phyloP scores from a whole-genome alignment of 805 yeast genomes.

The Starmerella vaccinii region DNA sequence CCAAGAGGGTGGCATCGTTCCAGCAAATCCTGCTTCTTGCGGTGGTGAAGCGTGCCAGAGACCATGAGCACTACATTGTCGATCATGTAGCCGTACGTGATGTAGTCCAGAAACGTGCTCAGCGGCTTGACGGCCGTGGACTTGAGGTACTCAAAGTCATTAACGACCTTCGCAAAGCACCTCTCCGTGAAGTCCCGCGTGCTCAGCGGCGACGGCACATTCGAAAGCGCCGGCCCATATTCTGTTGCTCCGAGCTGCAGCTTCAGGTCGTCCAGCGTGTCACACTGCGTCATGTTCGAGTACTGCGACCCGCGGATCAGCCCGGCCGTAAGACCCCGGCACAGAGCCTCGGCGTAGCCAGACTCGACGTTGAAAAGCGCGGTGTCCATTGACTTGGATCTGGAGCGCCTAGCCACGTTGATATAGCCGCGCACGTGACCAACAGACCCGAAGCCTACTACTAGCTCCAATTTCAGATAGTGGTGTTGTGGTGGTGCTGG shows the following conservation, averaged over 20 bases:
- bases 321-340: constrained; percentile 87
- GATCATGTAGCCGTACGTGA: constrained; percentile 95
- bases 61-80: constrained; percentile 93
- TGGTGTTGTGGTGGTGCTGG: too few species aligned
- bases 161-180: constrained; percentile 61
- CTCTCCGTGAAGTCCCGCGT: constrained; percentile 78
- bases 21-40: constrained; percentile 80
- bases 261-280: constrained; percentile 84
- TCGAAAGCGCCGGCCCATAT: constrained; percentile 80
- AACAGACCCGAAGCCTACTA: too few species aligned
- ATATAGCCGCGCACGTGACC: neutral
- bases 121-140: constrained; percentile 75
- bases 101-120: constrained; percentile 76
- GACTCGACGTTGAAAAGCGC: constrained; percentile 77
- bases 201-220: constrained; percentile 70
- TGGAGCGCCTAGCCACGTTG: neutral
- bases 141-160: constrained; percentile 75
- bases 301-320: constrained; percentile 70
- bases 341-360: constrained; percentile 90
- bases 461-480: too few species aligned
- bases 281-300: constrained; percentile 90
- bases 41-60: constrained; percentile 91
- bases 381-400: constrained; percentile 64
- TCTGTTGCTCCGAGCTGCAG: constrained; percentile 92
- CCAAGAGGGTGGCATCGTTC: constrained; percentile 94